Evolutionary conservation across 1,139 yeast species (phyloP), one percentile per base, ranked within the genome.

Genomic region (Sugiyamaella grinbergsii): DNA sequence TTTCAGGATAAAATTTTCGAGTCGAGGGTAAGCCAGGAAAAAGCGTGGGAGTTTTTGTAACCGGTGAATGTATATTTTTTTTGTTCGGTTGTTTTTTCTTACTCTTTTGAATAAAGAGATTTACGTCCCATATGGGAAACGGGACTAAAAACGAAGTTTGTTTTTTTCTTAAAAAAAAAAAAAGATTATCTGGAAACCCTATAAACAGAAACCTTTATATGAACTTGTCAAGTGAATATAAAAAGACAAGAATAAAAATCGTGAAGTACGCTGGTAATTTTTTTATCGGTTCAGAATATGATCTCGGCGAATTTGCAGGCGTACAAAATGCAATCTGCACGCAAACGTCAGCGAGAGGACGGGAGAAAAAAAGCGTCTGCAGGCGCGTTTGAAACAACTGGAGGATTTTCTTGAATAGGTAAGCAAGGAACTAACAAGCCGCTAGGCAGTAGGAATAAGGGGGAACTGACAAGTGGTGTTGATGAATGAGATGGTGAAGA

Each of bases 1-100:
- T 40, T 40, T 40, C 44, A 40, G 18, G 34, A 28, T 26, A n/a
- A 4, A 39, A n/a, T 29, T n/a, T n/a, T n/a, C n/a, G n/a, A n/a
- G n/a, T n/a, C n/a, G n/a, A n/a, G n/a, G n/a, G n/a, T n/a, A n/a
- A n/a, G n/a, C n/a, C n/a, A n/a, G n/a, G n/a, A n/a, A n/a, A n/a
- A n/a, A n/a, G n/a, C n/a, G n/a, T n/a, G n/a, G n/a, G n/a, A n/a
- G n/a, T n/a, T n/a, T n/a, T n/a, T n/a, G n/a, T n/a, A n/a, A n/a
- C n/a, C n/a, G n/a, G n/a, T n/a, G n/a, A n/a, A n/a, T n/a, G n/a
- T n/a, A n/a, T n/a, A n/a, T n/a, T n/a, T n/a, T n/a, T n/a, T n/a
- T n/a, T n/a, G n/a, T n/a, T n/a, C 33, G 33, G 33, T 23, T 23
- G 8, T 5, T 23, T 5, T 23, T 8, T 23, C 26, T 5, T 23